Percentiles rank a stretch among this genome's conserved stretches.
Conservation (phyloP, 2,329 filamentous ascomycete species). For the Fusarium equiseti region DNA sequence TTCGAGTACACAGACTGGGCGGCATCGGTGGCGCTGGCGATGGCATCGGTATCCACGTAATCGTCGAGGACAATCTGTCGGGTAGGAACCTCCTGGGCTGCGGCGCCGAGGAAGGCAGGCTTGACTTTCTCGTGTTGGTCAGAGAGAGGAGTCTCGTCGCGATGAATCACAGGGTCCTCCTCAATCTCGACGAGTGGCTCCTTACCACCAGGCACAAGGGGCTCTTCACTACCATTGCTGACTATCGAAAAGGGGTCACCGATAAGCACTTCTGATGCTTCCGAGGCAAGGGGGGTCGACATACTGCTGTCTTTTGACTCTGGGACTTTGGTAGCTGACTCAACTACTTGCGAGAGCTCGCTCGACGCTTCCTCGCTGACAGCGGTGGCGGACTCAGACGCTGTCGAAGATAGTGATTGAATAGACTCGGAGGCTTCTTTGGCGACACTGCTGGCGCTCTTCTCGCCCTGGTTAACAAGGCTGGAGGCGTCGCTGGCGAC, state of each 20-base stretch:
- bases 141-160: conserved; percentile 42
- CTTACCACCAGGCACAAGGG: conserved; percentile 42
- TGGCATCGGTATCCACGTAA: conserved; percentile 54
- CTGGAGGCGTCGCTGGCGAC: conserved; percentile 35
- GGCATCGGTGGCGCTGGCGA: conserved; percentile 56
- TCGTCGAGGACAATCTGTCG: conserved; percentile 64
- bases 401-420: conserved; percentile 32
- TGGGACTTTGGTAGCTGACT: conserved; percentile 31
- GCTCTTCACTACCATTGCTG: conserved; percentile 47
- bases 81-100: conserved; percentile 62
- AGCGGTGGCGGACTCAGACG: conserved; percentile 41
- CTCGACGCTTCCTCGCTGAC: conserved; percentile 38
- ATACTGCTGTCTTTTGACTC: conserved; percentile 39
- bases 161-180: conserved; percentile 40
- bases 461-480: conserved; percentile 24
- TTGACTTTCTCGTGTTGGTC: conserved; percentile 55
- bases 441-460: conserved; percentile 25
- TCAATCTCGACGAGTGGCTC: conserved; percentile 47
- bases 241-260: conserved; percentile 42
- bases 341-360: conserved; percentile 39
- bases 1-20: conserved; percentile 71
- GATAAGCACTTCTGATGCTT: conserved; percentile 46
- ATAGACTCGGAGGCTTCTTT: conserved; percentile 35
- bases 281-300: conserved; percentile 44
- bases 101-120: conserved; percentile 63